Evolutionary conservation across 2,329 filamentous ascomycete genomes (phyloP).

Genomic region (Colletotrichum chlorophyti): DNA sequence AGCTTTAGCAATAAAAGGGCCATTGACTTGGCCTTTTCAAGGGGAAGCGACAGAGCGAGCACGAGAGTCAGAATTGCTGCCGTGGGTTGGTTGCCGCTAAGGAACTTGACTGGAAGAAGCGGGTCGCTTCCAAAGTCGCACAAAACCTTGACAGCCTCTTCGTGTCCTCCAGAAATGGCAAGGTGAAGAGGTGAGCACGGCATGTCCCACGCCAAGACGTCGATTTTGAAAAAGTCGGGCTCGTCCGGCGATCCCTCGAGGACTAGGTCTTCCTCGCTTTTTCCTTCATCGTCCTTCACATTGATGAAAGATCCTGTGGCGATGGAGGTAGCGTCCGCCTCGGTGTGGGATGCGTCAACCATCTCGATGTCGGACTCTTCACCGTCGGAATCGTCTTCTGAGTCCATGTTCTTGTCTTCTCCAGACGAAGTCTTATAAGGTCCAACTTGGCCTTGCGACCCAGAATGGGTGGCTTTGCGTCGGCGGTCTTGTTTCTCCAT

Average conservation of each 20-base stretch:
- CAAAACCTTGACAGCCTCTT: conserved; percentile 71
- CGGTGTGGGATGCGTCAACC: conserved; percentile 52
- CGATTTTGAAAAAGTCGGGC: conserved; percentile 81
- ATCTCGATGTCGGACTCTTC: conserved; percentile 53
- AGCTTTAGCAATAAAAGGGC: conserved; percentile 68
- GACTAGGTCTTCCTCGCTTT: conserved; percentile 45
- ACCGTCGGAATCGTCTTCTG: conserved; percentile 42
- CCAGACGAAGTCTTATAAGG: conserved; percentile 35
- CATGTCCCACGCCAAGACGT: conserved; percentile 81
- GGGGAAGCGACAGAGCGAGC: conserved; percentile 70
- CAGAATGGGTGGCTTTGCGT: conserved; percentile 44
- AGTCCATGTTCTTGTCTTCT: conserved; percentile 31
- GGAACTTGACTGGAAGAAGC: conserved; percentile 75
- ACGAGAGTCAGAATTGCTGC: conserved; percentile 73
- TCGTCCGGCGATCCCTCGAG: conserved; percentile 65
- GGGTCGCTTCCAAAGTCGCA: conserved; percentile 81
- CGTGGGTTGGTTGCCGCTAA: conserved; percentile 55
- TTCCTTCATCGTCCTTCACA: conserved; percentile 55
- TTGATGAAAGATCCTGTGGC: conserved; percentile 80
- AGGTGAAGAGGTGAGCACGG: conserved; percentile 78
- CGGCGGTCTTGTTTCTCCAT: conserved; percentile 62
- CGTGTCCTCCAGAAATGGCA: conserved; percentile 77
- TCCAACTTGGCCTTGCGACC: conserved; percentile 32
- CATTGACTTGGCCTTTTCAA: conserved; percentile 70
- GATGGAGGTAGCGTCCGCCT: conserved; percentile 58